Base-by-base conservation (phyloP, 73 alveolate genomes). In the Effrenium voratum region DNA sequence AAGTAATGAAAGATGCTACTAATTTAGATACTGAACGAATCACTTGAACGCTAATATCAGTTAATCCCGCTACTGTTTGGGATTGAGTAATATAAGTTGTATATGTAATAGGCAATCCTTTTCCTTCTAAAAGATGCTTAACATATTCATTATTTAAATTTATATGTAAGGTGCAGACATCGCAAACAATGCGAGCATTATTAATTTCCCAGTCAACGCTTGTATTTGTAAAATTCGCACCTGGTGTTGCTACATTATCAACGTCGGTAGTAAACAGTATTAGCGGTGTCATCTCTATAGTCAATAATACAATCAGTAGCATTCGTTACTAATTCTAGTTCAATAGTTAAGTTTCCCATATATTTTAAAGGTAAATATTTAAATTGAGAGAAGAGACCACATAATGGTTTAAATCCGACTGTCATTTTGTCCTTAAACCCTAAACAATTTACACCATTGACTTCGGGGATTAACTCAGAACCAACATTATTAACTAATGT, bases 11-110 rank as follows among this genome's bases (percentile, higher is more conserved):
- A 32, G 75, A 60, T 22, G 75, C 75, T 22, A 60, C 75, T 60
- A 60, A 36, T 60, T 60, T 60, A 60, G 75, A 60, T 34, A 70
- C 81, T 4, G 81, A 70, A 70, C 81, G 81, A 70, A 70, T 70
- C 0, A 70, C 81, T 3, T 43, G 81, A 70, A 70, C 81, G 81
- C 49, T 70, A 2, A 70, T 70, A 28, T 70, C 81, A 4, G 81
- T 34, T 34, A 34, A 70, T 0, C 81, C 81, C 36, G 81, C 81
- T 30, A 70, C 81, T 6, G 81, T 34, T 70, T 70, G 81, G 5
- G 81, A 70, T 70, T 70, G 81, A 1, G 81, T 70, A 70, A 70
- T 70, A 70, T 70, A 60, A 8, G 75, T 60, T 5, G 75, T 60
- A 60, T 60, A 60, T 8, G 75, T 60, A 60, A 60, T 60, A 22